Percentiles rank a stretch among this genome's conserved stretches.
Conservation (phyloP, 2,329 filamentous ascomycete species). For the Microdochium trichocladiopsis region DNA sequence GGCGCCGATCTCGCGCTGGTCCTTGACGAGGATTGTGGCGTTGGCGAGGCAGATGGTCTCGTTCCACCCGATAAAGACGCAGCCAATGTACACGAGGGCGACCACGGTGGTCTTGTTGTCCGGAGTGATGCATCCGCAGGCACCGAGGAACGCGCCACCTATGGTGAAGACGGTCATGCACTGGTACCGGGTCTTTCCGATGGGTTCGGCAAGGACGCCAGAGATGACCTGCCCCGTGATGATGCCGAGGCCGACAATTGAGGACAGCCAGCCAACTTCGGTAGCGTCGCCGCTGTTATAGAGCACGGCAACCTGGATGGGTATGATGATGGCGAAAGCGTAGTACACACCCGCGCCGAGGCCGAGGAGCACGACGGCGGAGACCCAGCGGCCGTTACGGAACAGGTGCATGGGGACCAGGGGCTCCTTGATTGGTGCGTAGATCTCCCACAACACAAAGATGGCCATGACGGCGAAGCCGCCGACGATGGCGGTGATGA, state of each 20-base stretch:
- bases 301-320: constrained; percentile 13
- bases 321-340: constrained; percentile 5
- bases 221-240: constrained; percentile 17
- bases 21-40: constrained; percentile 13
- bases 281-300: constrained; percentile 12
- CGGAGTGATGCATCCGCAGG: constrained; percentile 5
- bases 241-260: constrained; percentile 13
- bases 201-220: constrained; percentile 11
- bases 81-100: constrained; percentile 14
- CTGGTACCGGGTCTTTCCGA: constrained; percentile 15
- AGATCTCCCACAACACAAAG: constrained; percentile 44
- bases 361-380: constrained; percentile 15
- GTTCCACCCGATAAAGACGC: constrained; percentile 20
- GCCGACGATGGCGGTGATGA: constrained; percentile 45
- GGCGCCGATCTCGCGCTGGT: constrained; percentile 19
- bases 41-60: constrained; percentile 16
- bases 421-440: not conserved
- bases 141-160: constrained; percentile 13
- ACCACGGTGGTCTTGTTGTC: constrained; percentile 11
- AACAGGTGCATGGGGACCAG: not conserved
- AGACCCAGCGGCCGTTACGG: constrained; percentile 12
- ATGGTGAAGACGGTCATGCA: constrained; percentile 14
- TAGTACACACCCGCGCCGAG: constrained; percentile 22
- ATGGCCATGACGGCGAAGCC: constrained; percentile 35
- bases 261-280: constrained; percentile 11